Evolutionary conservation across 371 early-diverging fungal genomes (phyloP).

Genomic region (Saksenaea vasiformis): DNA sequence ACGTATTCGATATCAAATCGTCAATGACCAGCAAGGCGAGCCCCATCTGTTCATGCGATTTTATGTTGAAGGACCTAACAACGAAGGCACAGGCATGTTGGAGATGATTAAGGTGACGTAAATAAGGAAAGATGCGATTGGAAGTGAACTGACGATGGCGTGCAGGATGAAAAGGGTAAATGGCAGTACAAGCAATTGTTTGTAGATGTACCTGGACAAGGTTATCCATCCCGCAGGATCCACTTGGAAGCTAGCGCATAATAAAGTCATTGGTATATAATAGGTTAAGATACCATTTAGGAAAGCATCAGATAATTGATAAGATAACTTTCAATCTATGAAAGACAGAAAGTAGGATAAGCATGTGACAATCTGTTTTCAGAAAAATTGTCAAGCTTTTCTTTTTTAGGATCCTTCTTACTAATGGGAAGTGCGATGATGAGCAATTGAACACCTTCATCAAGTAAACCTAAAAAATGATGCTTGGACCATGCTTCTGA

Average conservation of each 20-base stretch:
- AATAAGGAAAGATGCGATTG: neutral
- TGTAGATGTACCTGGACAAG: conserved; percentile 51
- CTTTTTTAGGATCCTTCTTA: too few relatives aligned
- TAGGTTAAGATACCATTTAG: neutral
- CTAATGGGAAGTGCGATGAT: too few relatives aligned
- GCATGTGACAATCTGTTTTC: too few relatives aligned
- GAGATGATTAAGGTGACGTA: conserved; percentile 48
- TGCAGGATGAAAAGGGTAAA: conserved; percentile 35
- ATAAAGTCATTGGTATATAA: neutral
- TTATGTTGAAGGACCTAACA: conserved; percentile 51
- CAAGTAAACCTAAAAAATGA: too few relatives aligned
- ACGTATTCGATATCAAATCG: conserved; percentile 38
- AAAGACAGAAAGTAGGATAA: too few relatives aligned
- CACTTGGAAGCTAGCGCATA: conserved; percentile 3
- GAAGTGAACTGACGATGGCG: neutral
- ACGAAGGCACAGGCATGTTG: conserved; percentile 44
- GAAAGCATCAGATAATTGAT: neutral
- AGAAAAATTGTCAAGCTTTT: too few relatives aligned
- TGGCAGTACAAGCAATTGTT: conserved; percentile 55
- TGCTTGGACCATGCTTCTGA: too few relatives aligned
- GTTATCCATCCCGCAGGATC: conserved; percentile 18
- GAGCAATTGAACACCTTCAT: too few relatives aligned
- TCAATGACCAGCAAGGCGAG: conserved; percentile 42
- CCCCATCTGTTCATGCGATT: conserved; percentile 53
- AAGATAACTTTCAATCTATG: too few relatives aligned